Base-by-base conservation (phyloP, 768 basidiomycete genomes). In the Russula griseocarnosa region DNA sequence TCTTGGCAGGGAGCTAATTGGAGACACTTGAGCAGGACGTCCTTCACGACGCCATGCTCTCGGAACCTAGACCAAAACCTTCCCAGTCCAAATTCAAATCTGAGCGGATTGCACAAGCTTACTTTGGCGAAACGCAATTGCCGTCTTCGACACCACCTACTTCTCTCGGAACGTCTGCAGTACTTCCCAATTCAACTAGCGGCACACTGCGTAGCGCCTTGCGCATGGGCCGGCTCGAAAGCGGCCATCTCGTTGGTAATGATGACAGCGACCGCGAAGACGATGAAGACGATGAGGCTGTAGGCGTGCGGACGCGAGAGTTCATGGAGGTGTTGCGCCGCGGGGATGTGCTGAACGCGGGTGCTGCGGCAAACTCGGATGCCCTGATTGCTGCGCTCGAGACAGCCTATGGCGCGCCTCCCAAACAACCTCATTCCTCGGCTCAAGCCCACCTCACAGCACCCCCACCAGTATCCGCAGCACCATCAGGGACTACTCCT, bases 61-160 rank as follows among this genome's bases (percentile, higher is more conserved):
- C 76, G 2, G 73, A 69, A 42, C 65, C 75, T 18, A 74, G 70
- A 20, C 74, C 78, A 49, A 86, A 82, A 70, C 78, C 82, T 8
- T 69, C 79, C 0, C 73, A 86, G 46, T 91, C 90, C 14, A 82
- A 78, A 46, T 90, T 91, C 73, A 90, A 83, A 71, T 81, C 85
- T 1, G 80, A 76, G 47, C 81, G 79, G 20, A 26, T 64, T 14
- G 42, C 68, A 3, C 60, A 68, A 44, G 42, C 57, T 0, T 69
- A 71, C 9, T 58, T 32, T 1, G 22, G 10, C n/a, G n/a, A 46
- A 42, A 64, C 62, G 5, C 67, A 9, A 34, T 46, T 62, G 40
- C 59, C 68, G 1, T 52, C 65, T 0, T 61, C 40, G 47, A 73
- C 47, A 55, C 72, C 62, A 0, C 73, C 75, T 2, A 71, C 73